Evolutionary conservation across 805 yeast genomes (phyloP).

Genomic region (Ogataea trehalophila): DNA sequence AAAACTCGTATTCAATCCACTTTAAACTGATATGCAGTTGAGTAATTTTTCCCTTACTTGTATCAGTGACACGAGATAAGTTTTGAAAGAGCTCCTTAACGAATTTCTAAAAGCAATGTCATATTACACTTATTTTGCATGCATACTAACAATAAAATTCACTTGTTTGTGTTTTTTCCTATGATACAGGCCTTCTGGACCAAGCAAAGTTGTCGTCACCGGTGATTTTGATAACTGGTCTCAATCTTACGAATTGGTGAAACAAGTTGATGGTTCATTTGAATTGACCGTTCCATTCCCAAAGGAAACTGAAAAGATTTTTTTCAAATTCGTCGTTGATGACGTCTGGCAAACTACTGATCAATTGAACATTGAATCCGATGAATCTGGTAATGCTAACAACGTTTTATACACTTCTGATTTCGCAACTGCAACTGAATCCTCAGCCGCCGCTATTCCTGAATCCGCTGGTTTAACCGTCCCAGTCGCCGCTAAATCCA

Average conservation of each 20-base stretch:
- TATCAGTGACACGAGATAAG: not conserved
- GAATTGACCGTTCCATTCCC: constrained; percentile 28
- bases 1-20: too few relatives aligned
- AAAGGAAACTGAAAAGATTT: constrained; percentile 20
- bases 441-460: constrained; percentile 31
- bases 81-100: too few relatives aligned
- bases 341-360: constrained; percentile 50
- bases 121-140: not conserved
- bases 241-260: constrained; percentile 42
- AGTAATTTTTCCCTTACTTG: not conserved
- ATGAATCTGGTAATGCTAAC: constrained; percentile 47
- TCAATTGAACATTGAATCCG: constrained; percentile 38
- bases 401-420: constrained; percentile 41
- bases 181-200: constrained; percentile 30
- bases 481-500: constrained; percentile 38
- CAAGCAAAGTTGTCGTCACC: constrained; percentile 46
- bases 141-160: not conserved
- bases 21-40: not conserved
- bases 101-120: too few relatives aligned
- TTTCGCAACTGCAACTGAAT: constrained; percentile 30
- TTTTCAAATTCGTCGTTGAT: constrained; percentile 57
- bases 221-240: constrained; percentile 60
- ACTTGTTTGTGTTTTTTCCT: not conserved
- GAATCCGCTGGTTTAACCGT: constrained; percentile 43
- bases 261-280: constrained; percentile 35